phyloP scores from a whole-genome alignment of 164 flowering plant genomes.

The Chimonanthus salicifolius region DNA sequence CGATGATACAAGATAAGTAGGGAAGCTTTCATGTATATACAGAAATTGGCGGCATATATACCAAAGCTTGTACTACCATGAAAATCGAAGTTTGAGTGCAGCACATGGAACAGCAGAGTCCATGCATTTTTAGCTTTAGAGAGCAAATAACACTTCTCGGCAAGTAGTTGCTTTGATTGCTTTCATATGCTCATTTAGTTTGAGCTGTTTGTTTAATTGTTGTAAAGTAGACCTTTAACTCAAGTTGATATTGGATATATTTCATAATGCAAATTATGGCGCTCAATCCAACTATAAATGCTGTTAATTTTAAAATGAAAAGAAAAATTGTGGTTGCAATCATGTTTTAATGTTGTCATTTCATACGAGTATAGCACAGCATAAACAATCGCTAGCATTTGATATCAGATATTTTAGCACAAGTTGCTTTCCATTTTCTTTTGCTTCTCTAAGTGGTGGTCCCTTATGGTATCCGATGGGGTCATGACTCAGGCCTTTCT shows the following conservation, averaged over 20 bases:
- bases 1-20: not conserved
- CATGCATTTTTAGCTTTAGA: conserved; percentile 2
- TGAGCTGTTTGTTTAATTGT: conserved; percentile 1
- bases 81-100: not conserved
- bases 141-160: not conserved
- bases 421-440: too few species aligned
- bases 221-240: not conserved
- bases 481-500: too few species aligned
- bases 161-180: conserved; percentile 4
- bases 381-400: too few species aligned
- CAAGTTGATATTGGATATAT: not conserved
- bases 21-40: not conserved
- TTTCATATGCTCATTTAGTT: not conserved
- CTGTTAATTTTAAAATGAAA: not conserved
- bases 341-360: not conserved
- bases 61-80: conserved; percentile 3
- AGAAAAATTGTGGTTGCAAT: not conserved
- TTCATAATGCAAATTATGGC: not conserved
- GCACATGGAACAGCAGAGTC: not conserved
- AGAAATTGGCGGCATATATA: not conserved
- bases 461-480: too few species aligned
- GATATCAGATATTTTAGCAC: too few species aligned
- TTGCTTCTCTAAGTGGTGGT: too few species aligned
- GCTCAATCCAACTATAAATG: not conserved
- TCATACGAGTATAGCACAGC: not conserved